Base-by-base conservation (phyloP, 805 yeast genomes). In the Yueomyces sinensis region DNA sequence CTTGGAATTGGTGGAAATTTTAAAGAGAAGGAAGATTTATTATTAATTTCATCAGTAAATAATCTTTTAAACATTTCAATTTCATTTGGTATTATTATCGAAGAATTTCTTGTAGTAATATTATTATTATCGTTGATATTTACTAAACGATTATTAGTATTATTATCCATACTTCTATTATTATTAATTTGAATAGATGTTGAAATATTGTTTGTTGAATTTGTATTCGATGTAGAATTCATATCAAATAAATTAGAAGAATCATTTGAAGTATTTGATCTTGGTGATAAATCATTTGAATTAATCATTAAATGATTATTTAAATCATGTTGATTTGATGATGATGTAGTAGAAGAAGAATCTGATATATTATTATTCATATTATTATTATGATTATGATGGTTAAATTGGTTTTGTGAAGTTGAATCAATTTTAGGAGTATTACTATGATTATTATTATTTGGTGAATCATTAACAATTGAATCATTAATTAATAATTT, bases 1-100 rank as follows among this genome's bases (percentile, higher is more conserved):
- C 29, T 34, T 9, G 49, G 53, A 15, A 49, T 50, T 45, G 60
- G 29, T 52, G 63, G 39, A 63, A 72, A 51, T 63, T 63, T 42
- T 56, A 69, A 34, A 13, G 23, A 11, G 11, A 11, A 11, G 7
- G 24, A 20, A 20, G 24, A 20, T 11, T 9, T 5, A 25, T 25
- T 25, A 5, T 25, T 9, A n/a, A 25, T 25, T 11, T 5, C 13
- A 5, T 9, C 15, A 9, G 28, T 5, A 11, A n/a, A n/a, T 11
- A 25, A n/a, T 9, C 13, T n/a, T 25, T 9, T 9, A n/a, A 25
- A 13, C 13, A 25, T 13, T 11, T 13, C 13, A 7, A 22, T 22
- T 22, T 22, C 24, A 11, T 22, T 11, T 7, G 24, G 24, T 7
- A 11, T 7, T 7, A 7, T 22, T 22, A 22, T 22, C 9, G 29